A percentile compares a stretch with the other conserved stretches of the same genome.
phyloP scores from a whole-genome alignment of 192 early-diverging fungal species.

The Backusella tarrabulga region DNA sequence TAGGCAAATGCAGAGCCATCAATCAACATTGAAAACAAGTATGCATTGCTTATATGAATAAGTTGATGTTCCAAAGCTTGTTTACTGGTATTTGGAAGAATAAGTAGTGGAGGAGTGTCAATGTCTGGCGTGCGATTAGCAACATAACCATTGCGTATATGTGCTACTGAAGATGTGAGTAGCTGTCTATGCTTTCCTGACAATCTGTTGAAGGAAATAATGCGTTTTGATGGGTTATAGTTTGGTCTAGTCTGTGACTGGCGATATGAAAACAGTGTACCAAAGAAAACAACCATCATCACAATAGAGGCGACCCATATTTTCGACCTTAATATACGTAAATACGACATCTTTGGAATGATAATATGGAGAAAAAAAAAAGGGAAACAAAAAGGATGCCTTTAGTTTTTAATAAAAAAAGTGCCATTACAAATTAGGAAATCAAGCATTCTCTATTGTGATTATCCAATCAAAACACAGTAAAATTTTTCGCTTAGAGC shows the following conservation, averaged over 20 bases:
- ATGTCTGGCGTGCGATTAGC: slow-evolving; percentile 30
- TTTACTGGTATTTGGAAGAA: slow-evolving; percentile 12
- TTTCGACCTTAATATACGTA: slow-evolving; percentile 1
- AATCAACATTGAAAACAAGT: slow-evolving; percentile 26
- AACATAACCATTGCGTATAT: slow-evolving; percentile 27
- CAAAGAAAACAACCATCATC: neutral
- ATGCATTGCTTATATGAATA: slow-evolving; percentile 15
- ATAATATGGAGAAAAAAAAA: neutral
- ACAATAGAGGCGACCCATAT: neutral
- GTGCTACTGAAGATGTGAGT: slow-evolving; percentile 17
- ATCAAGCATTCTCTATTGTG: neutral
- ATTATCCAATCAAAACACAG: neutral
- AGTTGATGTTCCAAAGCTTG: slow-evolving; percentile 17
- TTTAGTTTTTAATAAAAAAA: neutral
- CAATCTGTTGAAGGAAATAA: slow-evolving; percentile 2
- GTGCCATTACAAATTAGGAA: neutral
- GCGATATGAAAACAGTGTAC: neutral
- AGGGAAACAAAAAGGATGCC: neutral
- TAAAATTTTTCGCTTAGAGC: neutral
- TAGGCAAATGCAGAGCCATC: slow-evolving; percentile 26
- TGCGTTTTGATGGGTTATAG: neutral
- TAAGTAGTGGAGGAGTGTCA: slow-evolving; percentile 27
- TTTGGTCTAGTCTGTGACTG: neutral
- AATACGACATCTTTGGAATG: neutral
- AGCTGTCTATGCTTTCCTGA: neutral